These are phyloP conservation scores for Dactylellina cionopaga DNA, from an alignment of 2,329 filamentous ascomycete genomes.

Conservation along the genomic window DNA sequence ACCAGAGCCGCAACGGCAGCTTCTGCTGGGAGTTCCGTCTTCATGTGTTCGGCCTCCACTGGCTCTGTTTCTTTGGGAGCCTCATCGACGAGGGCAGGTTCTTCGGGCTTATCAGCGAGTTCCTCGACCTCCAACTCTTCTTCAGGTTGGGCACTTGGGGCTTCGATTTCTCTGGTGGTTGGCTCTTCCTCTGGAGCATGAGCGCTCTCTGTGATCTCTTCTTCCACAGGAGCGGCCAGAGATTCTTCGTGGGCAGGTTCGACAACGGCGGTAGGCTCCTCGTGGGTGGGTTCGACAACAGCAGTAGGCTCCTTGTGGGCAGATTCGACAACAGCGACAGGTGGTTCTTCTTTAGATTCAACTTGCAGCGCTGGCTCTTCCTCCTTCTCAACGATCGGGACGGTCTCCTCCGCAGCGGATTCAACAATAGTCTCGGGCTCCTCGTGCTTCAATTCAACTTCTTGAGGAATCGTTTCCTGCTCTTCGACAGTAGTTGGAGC, in stretches of 20 bases:
- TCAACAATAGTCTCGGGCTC: not conserved
- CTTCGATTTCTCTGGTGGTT: not conserved
- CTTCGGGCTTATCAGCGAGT: not conserved
- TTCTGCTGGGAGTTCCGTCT: conserved; percentile 9
- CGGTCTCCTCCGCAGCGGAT: not conserved
- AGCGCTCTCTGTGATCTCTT: not conserved
- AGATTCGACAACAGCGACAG: not conserved
- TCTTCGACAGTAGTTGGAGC: too few species aligned
- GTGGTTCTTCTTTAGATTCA: not conserved
- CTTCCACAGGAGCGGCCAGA: not conserved
- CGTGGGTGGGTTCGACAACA: not conserved
- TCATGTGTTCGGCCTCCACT: conserved; percentile 2
- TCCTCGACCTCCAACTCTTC: conserved; percentile 8
- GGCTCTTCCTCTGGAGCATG: not conserved
- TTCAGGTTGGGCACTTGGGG: not conserved
- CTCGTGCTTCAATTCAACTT: conserved; percentile 1
- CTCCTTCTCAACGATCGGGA: not conserved
- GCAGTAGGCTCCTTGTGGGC: not conserved
- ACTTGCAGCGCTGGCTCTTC: not conserved
- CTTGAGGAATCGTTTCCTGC: not conserved
- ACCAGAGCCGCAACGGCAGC: not conserved
- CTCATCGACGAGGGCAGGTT: not conserved
- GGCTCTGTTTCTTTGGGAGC: conserved; percentile 1
- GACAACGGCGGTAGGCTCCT: not conserved
- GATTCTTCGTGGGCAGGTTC: conserved; percentile 6